Evolutionary conservation across 2,329 filamentous ascomycete genomes (phyloP).

Genomic region (Myriangium duriaei): DNA sequence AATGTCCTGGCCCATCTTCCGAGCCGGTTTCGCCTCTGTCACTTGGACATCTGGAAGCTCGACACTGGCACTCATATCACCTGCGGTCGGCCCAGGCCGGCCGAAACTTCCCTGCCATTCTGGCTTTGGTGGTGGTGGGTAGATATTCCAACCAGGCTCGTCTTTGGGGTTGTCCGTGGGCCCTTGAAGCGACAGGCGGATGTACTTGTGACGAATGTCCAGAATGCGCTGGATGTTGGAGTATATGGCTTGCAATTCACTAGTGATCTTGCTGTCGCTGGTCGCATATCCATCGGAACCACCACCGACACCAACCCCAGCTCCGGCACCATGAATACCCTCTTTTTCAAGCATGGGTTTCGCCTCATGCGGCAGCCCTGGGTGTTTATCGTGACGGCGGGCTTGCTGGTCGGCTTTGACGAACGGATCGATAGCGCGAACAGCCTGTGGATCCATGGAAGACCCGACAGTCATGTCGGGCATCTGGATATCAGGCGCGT

Average conservation of each 20-base stretch:
- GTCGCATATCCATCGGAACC: slow-evolving; percentile 53
- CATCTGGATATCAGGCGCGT: slow-evolving; percentile 19
- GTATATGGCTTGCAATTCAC: slow-evolving; percentile 77
- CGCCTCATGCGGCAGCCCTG: slow-evolving; percentile 41
- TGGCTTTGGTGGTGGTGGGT: slow-evolving; percentile 82
- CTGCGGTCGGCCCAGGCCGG: slow-evolving; percentile 12
- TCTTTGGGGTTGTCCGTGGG: slow-evolving; percentile 81
- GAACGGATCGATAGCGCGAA: slow-evolving; percentile 16
- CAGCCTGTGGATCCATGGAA: slow-evolving; percentile 8
- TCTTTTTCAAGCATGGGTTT: slow-evolving; percentile 43
- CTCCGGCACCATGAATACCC: slow-evolving; percentile 45
- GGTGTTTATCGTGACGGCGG: slow-evolving; percentile 38
- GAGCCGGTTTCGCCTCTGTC: slow-evolving; percentile 25
- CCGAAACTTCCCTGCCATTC: slow-evolving; percentile 52
- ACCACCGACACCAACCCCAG: slow-evolving; percentile 48
- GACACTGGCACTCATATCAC: slow-evolving; percentile 15
- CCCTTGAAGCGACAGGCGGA: slow-evolving; percentile 70
- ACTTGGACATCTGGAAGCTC: slow-evolving; percentile 21
- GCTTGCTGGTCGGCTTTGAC: slow-evolving; percentile 37
- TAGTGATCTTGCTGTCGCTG: slow-evolving; percentile 65
- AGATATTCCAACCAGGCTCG: slow-evolving; percentile 70
- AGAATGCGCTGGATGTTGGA: slow-evolving; percentile 83
- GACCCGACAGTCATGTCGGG: slow-evolving; percentile 15
- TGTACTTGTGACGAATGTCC: slow-evolving; percentile 79
- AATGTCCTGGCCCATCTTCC: slow-evolving; percentile 81